phyloP scores from a whole-genome alignment of 78 protist species.

The Dictyostelium citrinum region DNA sequence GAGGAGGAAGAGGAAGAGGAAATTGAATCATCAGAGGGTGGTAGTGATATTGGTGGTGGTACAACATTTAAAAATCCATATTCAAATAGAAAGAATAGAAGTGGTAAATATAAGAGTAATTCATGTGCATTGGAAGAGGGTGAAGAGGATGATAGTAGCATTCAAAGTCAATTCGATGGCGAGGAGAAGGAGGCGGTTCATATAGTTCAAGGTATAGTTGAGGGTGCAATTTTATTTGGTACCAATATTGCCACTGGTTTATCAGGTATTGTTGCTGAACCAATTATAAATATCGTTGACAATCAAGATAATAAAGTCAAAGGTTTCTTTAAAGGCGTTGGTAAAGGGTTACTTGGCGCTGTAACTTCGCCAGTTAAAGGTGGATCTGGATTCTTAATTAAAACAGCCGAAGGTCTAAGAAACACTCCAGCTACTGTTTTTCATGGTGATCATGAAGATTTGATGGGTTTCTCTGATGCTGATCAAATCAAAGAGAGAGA shows the following conservation, averaged over 20 bases:
- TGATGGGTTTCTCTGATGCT: background rate
- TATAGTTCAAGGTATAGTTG: conserved; percentile 58
- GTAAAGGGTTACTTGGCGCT: conserved; percentile 86
- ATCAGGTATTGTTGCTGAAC: conserved; percentile 51
- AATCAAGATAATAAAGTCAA: conserved; percentile 54
- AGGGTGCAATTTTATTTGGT: conserved; percentile 53
- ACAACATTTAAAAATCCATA: background rate
- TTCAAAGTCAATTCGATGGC: background rate
- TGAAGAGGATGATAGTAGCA: conserved; percentile 16
- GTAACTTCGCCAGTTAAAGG: conserved; percentile 86
- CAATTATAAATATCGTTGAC: conserved; percentile 62
- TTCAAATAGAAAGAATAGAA: background rate
- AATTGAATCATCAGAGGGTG: background rate
- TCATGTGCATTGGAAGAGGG: conserved; percentile 73
- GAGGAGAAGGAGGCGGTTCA: conserved; percentile 26
- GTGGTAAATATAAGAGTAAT: conserved; percentile 20
- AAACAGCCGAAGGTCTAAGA: conserved; percentile 77
- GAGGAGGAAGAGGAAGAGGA: background rate
- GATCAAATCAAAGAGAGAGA: conserved; percentile 31
- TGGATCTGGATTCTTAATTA: conserved; percentile 43
- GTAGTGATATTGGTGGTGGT: background rate
- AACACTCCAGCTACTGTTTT: conserved; percentile 54
- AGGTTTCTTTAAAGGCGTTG: conserved; percentile 90
- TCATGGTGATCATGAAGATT: background rate
- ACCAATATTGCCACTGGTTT: conserved; percentile 43